Evolutionary conservation across 139 green algal species (phyloP).

Genomic region (Bryopsis sp.): DNA sequence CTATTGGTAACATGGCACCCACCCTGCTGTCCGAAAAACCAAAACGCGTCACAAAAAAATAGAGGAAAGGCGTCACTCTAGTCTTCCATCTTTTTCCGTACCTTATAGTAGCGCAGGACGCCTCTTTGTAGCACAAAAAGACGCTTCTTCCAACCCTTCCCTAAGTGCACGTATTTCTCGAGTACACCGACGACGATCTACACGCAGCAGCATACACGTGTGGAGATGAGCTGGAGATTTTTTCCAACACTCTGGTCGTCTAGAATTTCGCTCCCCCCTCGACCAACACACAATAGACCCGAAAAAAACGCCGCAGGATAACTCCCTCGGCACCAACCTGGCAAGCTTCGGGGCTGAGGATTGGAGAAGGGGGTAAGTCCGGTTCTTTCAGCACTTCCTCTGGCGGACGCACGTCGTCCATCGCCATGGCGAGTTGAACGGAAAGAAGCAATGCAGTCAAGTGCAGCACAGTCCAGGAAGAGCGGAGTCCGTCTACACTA

Average conservation of each 20-base stretch:
- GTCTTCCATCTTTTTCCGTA: slow-evolving; percentile 11
- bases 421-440: too few relatives aligned
- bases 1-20: too few relatives aligned
- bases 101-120: slow-evolving; percentile 71
- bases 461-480: too few relatives aligned
- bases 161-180: slow-evolving; percentile 68
- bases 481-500: too few relatives aligned
- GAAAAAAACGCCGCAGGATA: background rate
- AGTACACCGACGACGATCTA: slow-evolving; percentile 58
- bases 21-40: too few relatives aligned
- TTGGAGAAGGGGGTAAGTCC: slow-evolving; percentile 11
- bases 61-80: background rate
- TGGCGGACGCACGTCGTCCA: too few relatives aligned
- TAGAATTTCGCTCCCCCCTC: too few relatives aligned
- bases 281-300: too few relatives aligned
- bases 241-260: background rate
- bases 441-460: too few relatives aligned
- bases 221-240: background rate
- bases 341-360: background rate
- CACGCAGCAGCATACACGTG: background rate
- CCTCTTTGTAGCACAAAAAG: slow-evolving; percentile 64
- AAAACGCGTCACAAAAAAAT: background rate
- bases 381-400: slow-evolving; percentile 11
- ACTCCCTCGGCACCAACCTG: background rate
- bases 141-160: slow-evolving; percentile 55